Conservation (phyloP, 2,329 filamentous ascomycete genomes). For the Sphaerulina populicola region DNA sequence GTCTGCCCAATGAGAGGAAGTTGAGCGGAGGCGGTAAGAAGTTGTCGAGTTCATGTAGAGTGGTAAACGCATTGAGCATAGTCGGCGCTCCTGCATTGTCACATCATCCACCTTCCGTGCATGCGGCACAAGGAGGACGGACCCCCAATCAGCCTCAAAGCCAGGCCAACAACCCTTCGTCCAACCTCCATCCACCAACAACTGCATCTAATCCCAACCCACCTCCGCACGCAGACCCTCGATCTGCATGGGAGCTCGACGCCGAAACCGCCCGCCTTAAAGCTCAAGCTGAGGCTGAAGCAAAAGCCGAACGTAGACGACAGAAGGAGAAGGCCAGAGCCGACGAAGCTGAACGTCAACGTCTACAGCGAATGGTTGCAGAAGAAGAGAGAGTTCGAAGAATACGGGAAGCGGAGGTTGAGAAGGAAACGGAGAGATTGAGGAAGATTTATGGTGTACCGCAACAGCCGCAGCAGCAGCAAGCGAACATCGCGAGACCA, state of each 20-base stretch:
- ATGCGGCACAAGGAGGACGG: conserved; percentile 2
- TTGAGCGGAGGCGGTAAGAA: conserved; percentile 22
- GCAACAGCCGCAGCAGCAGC: conserved; percentile 8
- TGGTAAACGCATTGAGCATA: conserved; percentile 15
- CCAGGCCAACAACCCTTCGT: background rate
- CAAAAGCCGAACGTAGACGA: conserved; percentile 41
- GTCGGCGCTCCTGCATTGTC: conserved; percentile 17
- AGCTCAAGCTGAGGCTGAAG: conserved; percentile 38
- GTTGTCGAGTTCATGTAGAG: conserved; percentile 22
- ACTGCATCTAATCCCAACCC: conserved; percentile 18
- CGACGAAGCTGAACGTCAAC: conserved; percentile 49
- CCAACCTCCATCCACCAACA: conserved; percentile 10
- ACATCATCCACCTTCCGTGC: conserved; percentile 14
- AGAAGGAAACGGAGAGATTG: conserved; percentile 71
- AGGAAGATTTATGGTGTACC: conserved; percentile 57
- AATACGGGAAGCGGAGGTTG: conserved; percentile 44
- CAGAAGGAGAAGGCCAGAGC: conserved; percentile 50
- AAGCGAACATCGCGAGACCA: conserved; percentile 9
- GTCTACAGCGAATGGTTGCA: conserved; percentile 48
- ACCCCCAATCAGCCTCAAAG: background rate
- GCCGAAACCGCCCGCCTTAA: conserved; percentile 43
- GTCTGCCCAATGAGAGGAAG: conserved; percentile 32
- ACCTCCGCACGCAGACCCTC: conserved; percentile 42
- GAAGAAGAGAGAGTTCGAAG: conserved; percentile 52
- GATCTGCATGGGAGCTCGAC: conserved; percentile 46